These are phyloP conservation scores for Brassica cretica DNA, from an alignment of 345 rosid genomes.

Conservation along the genomic window DNA sequence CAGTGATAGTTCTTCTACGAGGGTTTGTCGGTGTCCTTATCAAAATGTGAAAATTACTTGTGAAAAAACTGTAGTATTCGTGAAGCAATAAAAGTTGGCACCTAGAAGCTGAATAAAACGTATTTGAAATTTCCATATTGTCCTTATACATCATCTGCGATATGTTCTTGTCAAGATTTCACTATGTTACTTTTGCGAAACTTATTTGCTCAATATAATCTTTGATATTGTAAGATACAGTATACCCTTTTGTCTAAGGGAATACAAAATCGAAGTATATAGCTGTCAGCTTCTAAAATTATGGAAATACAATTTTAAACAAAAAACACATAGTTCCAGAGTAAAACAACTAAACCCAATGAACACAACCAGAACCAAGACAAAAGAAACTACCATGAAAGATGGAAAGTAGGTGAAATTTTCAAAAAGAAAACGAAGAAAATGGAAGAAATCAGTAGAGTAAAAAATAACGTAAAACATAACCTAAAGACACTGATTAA, in stretches of 20 bases:
- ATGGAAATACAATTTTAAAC: not conserved
- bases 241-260: not conserved
- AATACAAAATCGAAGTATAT: not conserved
- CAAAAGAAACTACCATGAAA: not conserved
- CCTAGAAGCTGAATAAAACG: not conserved
- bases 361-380: not conserved
- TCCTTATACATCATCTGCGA: not conserved
- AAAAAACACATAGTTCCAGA: too few relatives aligned
- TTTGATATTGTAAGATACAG: not conserved
- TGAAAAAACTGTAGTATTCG: not conserved
- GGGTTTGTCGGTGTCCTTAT: conserved; percentile 31
- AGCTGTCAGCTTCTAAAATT: not conserved
- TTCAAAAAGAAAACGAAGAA: too few relatives aligned
- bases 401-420: not conserved
- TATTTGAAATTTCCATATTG: conserved; percentile 1
- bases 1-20: conserved; percentile 22
- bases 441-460: not conserved
- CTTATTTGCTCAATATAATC: not conserved
- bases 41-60: not conserved
- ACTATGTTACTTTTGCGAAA: not conserved
- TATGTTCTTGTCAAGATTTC: not conserved
- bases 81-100: conserved; percentile 10
- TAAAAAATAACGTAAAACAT: not conserved
- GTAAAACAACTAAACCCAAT: not conserved
- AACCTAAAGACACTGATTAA: not conserved